Conservation (phyloP, 108 stramenopile genomes). For the Cyclotella distinguenda region DNA sequence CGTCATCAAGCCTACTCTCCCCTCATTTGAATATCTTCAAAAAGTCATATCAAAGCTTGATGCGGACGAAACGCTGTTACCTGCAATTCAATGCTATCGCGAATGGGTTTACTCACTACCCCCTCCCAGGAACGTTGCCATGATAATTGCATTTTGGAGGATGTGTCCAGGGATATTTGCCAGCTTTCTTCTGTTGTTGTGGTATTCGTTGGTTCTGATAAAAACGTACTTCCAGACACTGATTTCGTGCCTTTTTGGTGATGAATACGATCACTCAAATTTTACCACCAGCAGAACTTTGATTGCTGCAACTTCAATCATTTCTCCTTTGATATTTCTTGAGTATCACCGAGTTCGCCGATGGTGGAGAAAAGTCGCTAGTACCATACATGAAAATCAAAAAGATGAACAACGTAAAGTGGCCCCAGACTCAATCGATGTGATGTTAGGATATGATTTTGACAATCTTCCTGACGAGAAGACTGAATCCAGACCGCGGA, state of each 20-base stretch:
- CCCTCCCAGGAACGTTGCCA: constrained; percentile 21
- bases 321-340: constrained; percentile 26
- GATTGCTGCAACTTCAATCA: neutral
- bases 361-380: constrained; percentile 18
- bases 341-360: constrained; percentile 21
- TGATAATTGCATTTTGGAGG: constrained; percentile 28
- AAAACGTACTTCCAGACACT: neutral
- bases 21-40: constrained; percentile 28
- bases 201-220: neutral
- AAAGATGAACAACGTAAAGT: constrained; percentile 1
- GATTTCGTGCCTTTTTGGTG: neutral
- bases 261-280: neutral
- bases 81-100: constrained; percentile 29
- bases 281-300: neutral
- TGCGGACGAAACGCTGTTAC: constrained; percentile 40
- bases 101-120: constrained; percentile 33
- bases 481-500: neutral
- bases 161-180: constrained; percentile 23
- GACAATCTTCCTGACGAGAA: neutral
- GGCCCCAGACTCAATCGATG: constrained; percentile 8
- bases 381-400: neutral
- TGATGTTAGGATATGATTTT: constrained; percentile 19
- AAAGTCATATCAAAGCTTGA: constrained; percentile 36
- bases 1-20: neutral
- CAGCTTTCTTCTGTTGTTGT: neutral